Conservation (phyloP, 495 filamentous ascomycete genomes). For the Oidiodendron maius region DNA sequence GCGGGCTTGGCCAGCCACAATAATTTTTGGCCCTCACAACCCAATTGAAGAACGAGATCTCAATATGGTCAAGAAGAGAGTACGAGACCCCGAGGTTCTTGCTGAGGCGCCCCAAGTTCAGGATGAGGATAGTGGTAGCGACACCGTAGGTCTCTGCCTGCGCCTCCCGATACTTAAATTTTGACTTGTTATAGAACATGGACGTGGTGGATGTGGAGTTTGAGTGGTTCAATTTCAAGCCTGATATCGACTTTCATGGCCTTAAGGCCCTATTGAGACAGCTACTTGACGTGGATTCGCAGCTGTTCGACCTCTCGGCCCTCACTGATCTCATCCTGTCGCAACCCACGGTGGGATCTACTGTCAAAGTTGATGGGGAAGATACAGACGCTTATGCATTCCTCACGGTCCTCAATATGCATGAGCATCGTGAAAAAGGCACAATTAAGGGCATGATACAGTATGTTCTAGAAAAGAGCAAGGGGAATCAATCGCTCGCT, state of each 20-base stretch:
- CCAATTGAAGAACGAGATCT: slow-evolving; percentile 11
- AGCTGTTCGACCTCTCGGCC: slow-evolving; percentile 79
- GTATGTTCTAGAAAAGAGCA: slow-evolving; percentile 64
- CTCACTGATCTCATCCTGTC: slow-evolving; percentile 83
- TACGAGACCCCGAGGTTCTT: slow-evolving; percentile 38
- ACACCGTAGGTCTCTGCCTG: slow-evolving; percentile 31
- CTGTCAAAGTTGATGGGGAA: slow-evolving; percentile 91
- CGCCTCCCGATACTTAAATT: slow-evolving; percentile 7
- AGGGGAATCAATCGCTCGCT: slow-evolving; percentile 44
- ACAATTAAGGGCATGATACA: slow-evolving; percentile 60
- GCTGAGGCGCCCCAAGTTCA: slow-evolving; percentile 29
- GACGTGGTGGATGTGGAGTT: slow-evolving; percentile 95
- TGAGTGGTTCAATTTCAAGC: slow-evolving; percentile 95
- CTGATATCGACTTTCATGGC: slow-evolving; percentile 89
- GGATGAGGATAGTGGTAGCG: slow-evolving; percentile 33
- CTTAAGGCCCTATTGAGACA: slow-evolving; percentile 86
- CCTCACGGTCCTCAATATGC: slow-evolving; percentile 79
- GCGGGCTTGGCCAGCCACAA: neutral
- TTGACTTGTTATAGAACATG: slow-evolving; percentile 54
- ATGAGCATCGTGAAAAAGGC: slow-evolving; percentile 71
- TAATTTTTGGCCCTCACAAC: neutral
- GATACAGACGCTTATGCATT: slow-evolving; percentile 95
- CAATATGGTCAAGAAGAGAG: slow-evolving; percentile 42
- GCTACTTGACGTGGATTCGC: slow-evolving; percentile 83
- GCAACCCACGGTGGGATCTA: slow-evolving; percentile 84